Conservation (phyloP, 371 early-diverging fungal genomes). For the Massospora cicadina region DNA sequence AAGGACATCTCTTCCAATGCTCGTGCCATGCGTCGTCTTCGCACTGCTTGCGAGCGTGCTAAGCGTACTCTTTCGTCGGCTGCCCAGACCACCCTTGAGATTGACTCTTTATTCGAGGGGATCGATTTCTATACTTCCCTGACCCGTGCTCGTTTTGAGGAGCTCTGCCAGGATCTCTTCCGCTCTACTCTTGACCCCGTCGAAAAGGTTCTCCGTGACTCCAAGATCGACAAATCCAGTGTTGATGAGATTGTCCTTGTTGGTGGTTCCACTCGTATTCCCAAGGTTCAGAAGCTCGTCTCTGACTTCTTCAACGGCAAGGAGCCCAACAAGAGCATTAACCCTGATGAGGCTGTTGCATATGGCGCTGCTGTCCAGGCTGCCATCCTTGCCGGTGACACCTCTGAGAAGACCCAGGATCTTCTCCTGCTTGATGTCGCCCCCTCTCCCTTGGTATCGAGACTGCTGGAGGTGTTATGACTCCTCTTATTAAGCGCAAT, state of each 20-base stretch:
- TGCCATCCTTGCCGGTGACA: slow-evolving; percentile 78
- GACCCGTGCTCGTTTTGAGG: slow-evolving; percentile 95
- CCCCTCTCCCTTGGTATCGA: slow-evolving; percentile 89
- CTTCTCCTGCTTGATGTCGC: slow-evolving; percentile 64
- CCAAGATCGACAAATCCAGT: slow-evolving; percentile 81
- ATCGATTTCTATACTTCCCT: slow-evolving; percentile 83
- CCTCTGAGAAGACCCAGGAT: slow-evolving; percentile 25
- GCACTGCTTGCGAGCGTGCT: slow-evolving; percentile 75
- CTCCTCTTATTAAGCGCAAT: slow-evolving; percentile 89
- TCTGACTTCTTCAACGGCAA: slow-evolving; percentile 95
- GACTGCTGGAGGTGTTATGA: slow-evolving; percentile 96
- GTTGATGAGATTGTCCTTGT: slow-evolving; percentile 96
- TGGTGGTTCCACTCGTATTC: slow-evolving; percentile 99
- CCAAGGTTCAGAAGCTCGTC: slow-evolving; percentile 96
- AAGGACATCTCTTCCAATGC: slow-evolving; percentile 50
- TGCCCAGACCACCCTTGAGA: slow-evolving; percentile 36
- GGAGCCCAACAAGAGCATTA: slow-evolving; percentile 92
- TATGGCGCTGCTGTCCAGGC: slow-evolving; percentile 98
- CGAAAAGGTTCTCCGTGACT: slow-evolving; percentile 83
- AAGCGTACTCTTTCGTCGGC: slow-evolving; percentile 75
- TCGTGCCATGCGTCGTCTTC: slow-evolving; percentile 66
- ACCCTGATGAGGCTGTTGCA: slow-evolving; percentile 97
- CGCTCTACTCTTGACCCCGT: slow-evolving; percentile 86
- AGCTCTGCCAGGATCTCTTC: slow-evolving; percentile 88
- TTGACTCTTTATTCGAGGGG: slow-evolving; percentile 87